phyloP scores from a whole-genome alignment of 192 early-diverging fungal genomes.

The Coemansia furcata region DNA sequence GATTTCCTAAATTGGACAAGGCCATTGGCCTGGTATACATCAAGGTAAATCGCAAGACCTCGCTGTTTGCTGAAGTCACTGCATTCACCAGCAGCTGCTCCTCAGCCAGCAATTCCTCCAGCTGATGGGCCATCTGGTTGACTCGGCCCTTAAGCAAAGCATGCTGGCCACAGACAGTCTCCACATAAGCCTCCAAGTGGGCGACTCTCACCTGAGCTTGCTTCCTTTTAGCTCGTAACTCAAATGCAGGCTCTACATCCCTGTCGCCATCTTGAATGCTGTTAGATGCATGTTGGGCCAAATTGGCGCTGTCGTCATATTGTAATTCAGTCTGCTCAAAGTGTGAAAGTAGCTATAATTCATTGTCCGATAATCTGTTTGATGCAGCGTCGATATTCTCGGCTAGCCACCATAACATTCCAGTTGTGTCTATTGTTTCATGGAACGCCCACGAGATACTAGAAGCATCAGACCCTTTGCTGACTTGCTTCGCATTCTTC shows the following conservation, averaged over 20 bases:
- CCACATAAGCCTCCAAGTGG: conserved; percentile 11
- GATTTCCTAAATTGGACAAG: too few relatives aligned
- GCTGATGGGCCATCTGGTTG: conserved; percentile 29
- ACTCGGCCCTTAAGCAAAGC: conserved; percentile 14
- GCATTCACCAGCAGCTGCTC: conserved; percentile 22
- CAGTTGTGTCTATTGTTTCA: conserved; percentile 34
- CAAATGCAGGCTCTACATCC: conserved; percentile 15
- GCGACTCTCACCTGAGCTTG: conserved; percentile 1
- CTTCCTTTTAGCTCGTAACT: conserved; percentile 10
- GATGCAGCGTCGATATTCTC: conserved; percentile 26
- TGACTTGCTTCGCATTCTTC: background rate
- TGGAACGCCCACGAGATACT: conserved; percentile 51
- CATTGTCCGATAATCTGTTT: conserved; percentile 30
- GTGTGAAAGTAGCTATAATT: conserved; percentile 33
- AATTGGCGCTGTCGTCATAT: background rate
- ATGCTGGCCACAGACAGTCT: conserved; percentile 17
- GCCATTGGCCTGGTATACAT: conserved; percentile 11
- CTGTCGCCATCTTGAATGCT: background rate
- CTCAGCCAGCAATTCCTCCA: conserved; percentile 25
- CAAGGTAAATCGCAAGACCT: conserved; percentile 24
- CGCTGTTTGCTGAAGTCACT: conserved; percentile 19
- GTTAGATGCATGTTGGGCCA: background rate
- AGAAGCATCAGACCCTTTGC: conserved; percentile 9
- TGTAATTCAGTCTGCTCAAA: conserved; percentile 27
- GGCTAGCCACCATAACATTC: conserved; percentile 34